A percentile compares a stretch with the other conserved stretches of the same genome.
Conservation (phyloP, 1,284 basidiomycete species). For the Crepidotus sp. region DNA sequence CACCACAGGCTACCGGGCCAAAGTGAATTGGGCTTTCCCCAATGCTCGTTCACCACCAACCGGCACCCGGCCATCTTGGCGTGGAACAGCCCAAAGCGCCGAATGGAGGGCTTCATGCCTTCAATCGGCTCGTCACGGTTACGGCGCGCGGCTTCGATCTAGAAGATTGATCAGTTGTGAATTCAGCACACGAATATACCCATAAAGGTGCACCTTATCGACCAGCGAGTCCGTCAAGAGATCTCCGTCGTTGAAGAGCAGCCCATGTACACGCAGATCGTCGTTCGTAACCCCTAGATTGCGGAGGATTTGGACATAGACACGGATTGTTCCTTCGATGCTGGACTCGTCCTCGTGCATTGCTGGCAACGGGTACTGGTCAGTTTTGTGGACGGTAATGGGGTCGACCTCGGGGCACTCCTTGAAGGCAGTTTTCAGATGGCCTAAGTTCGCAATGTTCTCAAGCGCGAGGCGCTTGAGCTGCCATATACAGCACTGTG, state of each 20-base stretch:
- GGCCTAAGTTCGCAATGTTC: slow-evolving; percentile 12
- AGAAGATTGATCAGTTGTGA: not conserved
- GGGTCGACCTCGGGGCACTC: slow-evolving; percentile 14
- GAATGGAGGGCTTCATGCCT: not conserved
- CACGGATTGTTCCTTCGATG: slow-evolving; percentile 9
- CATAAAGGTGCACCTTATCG: slow-evolving; percentile 1
- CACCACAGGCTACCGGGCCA: slow-evolving; percentile 16
- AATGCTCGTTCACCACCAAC: slow-evolving; percentile 18
- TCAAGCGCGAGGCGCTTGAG: slow-evolving; percentile 13
- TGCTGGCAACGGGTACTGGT: slow-evolving; percentile 19
- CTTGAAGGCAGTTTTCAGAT: slow-evolving; percentile 1
- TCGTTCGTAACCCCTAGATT: slow-evolving; percentile 10
- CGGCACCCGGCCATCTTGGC: slow-evolving; percentile 17
- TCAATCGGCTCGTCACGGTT: not conserved
- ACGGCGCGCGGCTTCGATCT: slow-evolving; percentile 4
- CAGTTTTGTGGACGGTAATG: slow-evolving; percentile 18
- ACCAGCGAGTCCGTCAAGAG: slow-evolving; percentile 12
- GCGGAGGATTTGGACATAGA: not conserved
- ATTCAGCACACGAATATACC: not conserved
- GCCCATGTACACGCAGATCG: slow-evolving; percentile 13
- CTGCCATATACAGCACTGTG: slow-evolving; percentile 14
- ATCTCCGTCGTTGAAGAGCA: slow-evolving; percentile 19
- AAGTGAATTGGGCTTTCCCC: slow-evolving; percentile 15
- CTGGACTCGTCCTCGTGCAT: slow-evolving; percentile 21
- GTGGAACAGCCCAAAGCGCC: slow-evolving; percentile 18